Conservation (phyloP, 352 stramenopile genomes). For the Phytophthora colocasiae region DNA sequence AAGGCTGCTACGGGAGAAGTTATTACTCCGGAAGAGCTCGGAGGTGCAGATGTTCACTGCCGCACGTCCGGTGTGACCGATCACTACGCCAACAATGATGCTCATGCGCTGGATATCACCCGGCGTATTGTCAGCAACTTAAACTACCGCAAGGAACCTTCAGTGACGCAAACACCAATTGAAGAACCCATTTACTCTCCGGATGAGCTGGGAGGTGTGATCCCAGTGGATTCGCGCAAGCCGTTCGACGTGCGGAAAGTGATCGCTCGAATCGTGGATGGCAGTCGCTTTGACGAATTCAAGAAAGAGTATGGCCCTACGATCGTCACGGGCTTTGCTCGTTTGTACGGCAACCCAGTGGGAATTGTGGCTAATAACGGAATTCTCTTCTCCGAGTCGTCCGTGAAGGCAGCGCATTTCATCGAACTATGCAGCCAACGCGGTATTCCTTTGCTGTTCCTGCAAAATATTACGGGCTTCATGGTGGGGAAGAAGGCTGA, state of each 20-base stretch:
- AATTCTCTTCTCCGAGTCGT: conserved; percentile 95
- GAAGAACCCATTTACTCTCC: conserved; percentile 95
- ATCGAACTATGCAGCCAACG: conserved; percentile 98
- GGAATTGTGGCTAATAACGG: conserved; percentile 99
- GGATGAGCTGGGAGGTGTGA: conserved; percentile 93
- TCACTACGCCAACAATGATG: conserved; percentile 96
- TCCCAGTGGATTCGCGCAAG: conserved; percentile 95
- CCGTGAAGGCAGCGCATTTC: conserved; percentile 97
- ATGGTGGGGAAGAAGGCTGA: conserved; percentile 98
- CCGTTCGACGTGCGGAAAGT: conserved; percentile 97
- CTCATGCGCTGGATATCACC: conserved; percentile 93
- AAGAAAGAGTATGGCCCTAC: conserved; percentile 97
- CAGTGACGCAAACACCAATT: conserved; percentile 57
- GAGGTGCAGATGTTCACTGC: conserved; percentile 93
- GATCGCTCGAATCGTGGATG: conserved; percentile 97
- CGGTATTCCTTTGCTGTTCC: conserved; percentile 96
- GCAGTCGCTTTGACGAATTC: conserved; percentile 98
- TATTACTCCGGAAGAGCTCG: conserved; percentile 95
- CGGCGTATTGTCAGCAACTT: conserved; percentile 94
- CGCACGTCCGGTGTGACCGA: conserved; percentile 95
- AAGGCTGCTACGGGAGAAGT: conserved; percentile 98
- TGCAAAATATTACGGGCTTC: conserved; percentile 99
- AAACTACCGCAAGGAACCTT: conserved; percentile 64
- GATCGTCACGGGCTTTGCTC: conserved; percentile 97
- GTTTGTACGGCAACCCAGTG: conserved; percentile 94